Evolutionary conservation across 2,329 filamentous ascomycete species (phyloP).

Genomic region (Pseudophaeomoniella oleicola): DNA sequence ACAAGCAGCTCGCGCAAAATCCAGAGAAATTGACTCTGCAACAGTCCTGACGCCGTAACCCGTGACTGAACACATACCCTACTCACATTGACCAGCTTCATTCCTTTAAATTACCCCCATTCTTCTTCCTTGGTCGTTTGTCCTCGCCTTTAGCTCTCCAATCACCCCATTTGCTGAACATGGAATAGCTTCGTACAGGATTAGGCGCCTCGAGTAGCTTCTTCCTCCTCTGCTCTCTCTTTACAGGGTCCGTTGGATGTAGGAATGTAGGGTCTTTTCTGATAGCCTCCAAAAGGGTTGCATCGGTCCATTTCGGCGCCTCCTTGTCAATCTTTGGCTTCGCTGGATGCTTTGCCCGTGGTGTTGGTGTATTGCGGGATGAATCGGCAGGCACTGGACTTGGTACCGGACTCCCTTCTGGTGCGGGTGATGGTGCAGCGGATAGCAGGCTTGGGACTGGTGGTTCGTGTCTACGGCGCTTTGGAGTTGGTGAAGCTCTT

Average conservation of each 20-base stretch:
- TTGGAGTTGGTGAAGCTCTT: background rate
- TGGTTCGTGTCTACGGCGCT: background rate
- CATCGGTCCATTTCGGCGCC: slow-evolving; percentile 11
- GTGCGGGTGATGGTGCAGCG: slow-evolving; percentile 25
- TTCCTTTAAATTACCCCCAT: too few relatives aligned
- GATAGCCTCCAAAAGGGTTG: slow-evolving; percentile 8
- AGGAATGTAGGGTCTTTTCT: slow-evolving; percentile 10
- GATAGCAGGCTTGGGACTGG: background rate
- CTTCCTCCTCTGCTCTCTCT: slow-evolving; percentile 8
- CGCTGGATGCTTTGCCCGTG: background rate
- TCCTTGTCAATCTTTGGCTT: slow-evolving; percentile 2
- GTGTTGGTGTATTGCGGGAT: slow-evolving; percentile 20
- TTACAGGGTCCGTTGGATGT: slow-evolving; percentile 6
- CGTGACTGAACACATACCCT: too few relatives aligned
- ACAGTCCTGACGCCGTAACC: too few relatives aligned
- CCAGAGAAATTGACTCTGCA: too few relatives aligned
- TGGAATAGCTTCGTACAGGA: slow-evolving; percentile 12
- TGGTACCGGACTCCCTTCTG: slow-evolving; percentile 37
- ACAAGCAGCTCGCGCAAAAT: too few relatives aligned
- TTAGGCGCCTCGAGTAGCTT: slow-evolving; percentile 11
- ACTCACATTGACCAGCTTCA: too few relatives aligned
- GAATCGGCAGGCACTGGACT: slow-evolving; percentile 25
- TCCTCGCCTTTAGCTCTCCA: slow-evolving; percentile 10
- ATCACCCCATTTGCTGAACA: slow-evolving; percentile 12
- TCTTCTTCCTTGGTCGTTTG: slow-evolving; percentile 12